These are phyloP conservation scores for Naegleria fowleri DNA, from an alignment of 208 protist genomes.

Conservation along the genomic window DNA sequence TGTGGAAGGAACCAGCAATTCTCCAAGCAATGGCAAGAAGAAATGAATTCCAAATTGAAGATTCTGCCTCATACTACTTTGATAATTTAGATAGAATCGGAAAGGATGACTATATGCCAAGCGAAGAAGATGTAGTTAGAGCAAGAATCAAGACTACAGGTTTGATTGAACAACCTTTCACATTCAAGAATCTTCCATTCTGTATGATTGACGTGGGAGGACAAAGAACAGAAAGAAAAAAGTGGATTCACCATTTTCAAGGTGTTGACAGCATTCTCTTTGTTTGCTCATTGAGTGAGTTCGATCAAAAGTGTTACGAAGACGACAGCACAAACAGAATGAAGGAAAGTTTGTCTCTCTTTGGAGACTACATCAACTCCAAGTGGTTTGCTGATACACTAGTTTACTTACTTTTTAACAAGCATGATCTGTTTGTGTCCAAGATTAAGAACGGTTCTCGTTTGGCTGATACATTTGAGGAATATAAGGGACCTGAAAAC, in stretches of 20 bases:
- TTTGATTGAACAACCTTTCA: constrained; percentile 27
- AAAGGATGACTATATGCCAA: constrained; percentile 30
- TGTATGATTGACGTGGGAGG: constrained; percentile 25
- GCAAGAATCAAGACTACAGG: constrained; percentile 30
- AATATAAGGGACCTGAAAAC: constrained; percentile 52
- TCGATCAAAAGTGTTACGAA: constrained; percentile 61
- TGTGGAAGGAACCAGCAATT: constrained; percentile 53
- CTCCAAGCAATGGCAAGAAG: constrained; percentile 24
- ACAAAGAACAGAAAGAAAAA: constrained; percentile 40
- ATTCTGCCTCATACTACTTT: constrained; percentile 47
- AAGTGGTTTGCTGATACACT: constrained; percentile 58
- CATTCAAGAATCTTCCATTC: neutral
- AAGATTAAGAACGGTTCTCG: constrained; percentile 52
- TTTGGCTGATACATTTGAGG: constrained; percentile 56
- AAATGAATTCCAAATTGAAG: constrained; percentile 53
- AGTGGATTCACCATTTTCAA: constrained; percentile 39
- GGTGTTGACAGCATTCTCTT: constrained; percentile 47
- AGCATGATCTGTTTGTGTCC: constrained; percentile 64
- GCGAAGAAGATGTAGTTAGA: constrained; percentile 29
- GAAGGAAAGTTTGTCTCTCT: constrained; percentile 63
- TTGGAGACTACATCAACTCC: constrained; percentile 63
- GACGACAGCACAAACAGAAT: constrained; percentile 65
- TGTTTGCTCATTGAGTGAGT: constrained; percentile 54
- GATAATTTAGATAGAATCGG: constrained; percentile 22
- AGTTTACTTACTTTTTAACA: constrained; percentile 75